A percentile compares a stretch with the other conserved stretches of the same genome.
Conservation (phyloP, 2,329 filamentous ascomycete species). For the Diaporthe eres region DNA sequence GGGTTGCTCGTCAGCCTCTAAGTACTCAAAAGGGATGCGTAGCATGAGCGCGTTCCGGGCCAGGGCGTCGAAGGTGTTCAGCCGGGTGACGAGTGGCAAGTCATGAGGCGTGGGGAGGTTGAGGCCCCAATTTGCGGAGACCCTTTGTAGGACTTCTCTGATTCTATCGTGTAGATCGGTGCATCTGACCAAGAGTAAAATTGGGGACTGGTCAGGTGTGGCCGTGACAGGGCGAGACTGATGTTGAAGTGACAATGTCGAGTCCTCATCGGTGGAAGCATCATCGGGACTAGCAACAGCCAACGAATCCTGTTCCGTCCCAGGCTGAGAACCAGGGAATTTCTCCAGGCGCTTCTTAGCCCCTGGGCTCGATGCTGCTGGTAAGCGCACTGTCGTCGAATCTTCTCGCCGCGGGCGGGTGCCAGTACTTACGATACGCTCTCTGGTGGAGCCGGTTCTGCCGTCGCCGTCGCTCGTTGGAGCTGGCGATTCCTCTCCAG, state of each 20-base stretch:
- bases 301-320: background rate
- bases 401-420: background rate
- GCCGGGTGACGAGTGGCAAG: background rate
- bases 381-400: background rate
- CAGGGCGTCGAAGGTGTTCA: constrained; percentile 15
- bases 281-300: background rate
- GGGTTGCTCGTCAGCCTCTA: background rate
- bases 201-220: background rate
- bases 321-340: background rate
- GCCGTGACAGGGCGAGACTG: background rate
- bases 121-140: background rate
- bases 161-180: background rate
- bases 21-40: background rate
- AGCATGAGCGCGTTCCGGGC: background rate
- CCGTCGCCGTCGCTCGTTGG: background rate
- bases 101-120: background rate
- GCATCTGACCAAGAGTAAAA: background rate
- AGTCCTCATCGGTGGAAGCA: too few relatives aligned
- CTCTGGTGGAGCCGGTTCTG: constrained; percentile 17
- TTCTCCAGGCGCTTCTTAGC: constrained; percentile 11
- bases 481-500: background rate
- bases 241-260: background rate
- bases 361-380: background rate
- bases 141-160: background rate
- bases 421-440: background rate